These are phyloP conservation scores for Opeltia flavorubescens DNA, from an alignment of 495 filamentous ascomycete species.

Conservation along the genomic window DNA sequence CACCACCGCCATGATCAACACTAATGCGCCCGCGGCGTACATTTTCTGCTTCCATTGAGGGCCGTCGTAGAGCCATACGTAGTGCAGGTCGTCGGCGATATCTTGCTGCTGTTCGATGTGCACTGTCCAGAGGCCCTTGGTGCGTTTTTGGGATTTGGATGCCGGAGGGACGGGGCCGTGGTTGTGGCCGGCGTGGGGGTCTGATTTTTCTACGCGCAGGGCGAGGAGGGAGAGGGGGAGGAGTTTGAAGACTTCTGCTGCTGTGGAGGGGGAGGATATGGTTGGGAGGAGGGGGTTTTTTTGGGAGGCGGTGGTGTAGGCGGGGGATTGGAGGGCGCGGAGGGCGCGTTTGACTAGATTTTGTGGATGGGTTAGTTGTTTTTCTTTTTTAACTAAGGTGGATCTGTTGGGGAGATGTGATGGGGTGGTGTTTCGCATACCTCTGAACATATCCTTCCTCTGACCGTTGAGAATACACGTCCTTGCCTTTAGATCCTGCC, in stretches of 20 bases:
- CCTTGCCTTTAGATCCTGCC: conserved; percentile 75
- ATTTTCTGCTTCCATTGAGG: conserved; percentile 85
- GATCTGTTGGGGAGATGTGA: not conserved
- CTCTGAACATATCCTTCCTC: conserved; percentile 95
- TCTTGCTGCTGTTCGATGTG: conserved; percentile 96
- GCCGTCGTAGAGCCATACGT: conserved; percentile 94
- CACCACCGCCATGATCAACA: conserved; percentile 71
- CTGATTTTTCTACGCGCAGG: conserved; percentile 75
- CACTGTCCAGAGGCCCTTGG: conserved; percentile 95
- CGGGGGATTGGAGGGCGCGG: conserved; percentile 77
- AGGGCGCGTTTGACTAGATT: conserved; percentile 85
- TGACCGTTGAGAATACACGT: conserved; percentile 93
- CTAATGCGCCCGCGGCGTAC: conserved; percentile 70
- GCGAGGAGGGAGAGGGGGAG: conserved; percentile 92
- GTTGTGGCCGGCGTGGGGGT: conserved; percentile 57
- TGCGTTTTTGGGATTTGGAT: conserved; percentile 65
- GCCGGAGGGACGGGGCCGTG: conserved; percentile 39
- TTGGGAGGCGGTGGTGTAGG: conserved; percentile 65
- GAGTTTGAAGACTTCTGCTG: conserved; percentile 85
- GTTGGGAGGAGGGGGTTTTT: conserved; percentile 85
- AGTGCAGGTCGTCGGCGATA: conserved; percentile 77
- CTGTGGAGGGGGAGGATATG: conserved; percentile 52
- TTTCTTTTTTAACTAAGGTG: not conserved
- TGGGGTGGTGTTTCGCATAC: conserved; percentile 32
- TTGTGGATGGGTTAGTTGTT: not conserved